Conservation (phyloP, 805 yeast species). For the Ogataea trehaloabstinens region DNA sequence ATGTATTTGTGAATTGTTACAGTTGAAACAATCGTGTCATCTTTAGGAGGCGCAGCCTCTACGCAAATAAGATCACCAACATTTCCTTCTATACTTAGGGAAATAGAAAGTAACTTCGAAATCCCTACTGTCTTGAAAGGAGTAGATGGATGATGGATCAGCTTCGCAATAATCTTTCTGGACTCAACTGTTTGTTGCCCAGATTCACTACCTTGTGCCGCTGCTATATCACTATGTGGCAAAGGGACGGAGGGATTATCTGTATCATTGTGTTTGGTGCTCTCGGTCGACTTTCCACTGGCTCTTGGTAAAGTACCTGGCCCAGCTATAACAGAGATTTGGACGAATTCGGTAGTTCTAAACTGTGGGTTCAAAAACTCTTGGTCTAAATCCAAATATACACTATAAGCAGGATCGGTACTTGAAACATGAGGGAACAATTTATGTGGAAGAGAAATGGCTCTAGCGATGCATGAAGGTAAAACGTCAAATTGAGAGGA, state of each 20-base stretch:
- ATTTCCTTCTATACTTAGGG: constrained; percentile 49
- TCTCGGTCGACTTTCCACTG: constrained; percentile 13
- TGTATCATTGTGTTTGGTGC: constrained; percentile 3
- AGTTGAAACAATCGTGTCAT: constrained; percentile 12
- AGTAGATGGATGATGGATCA: constrained; percentile 38
- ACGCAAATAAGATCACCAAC: constrained; percentile 56
- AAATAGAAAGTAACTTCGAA: constrained; percentile 51
- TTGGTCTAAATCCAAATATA: constrained; percentile 45
- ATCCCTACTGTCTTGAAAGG: constrained; percentile 46
- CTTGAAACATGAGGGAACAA: constrained; percentile 23
- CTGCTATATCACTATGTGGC: constrained; percentile 8
- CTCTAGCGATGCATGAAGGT: constrained; percentile 46
- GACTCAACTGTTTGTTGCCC: constrained; percentile 29
- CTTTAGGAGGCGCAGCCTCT: constrained; percentile 35
- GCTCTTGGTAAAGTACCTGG: constrained; percentile 39
- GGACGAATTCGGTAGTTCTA: constrained; percentile 41
- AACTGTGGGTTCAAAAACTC: constrained; percentile 28
- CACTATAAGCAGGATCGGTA: constrained; percentile 31
- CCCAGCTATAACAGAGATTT: constrained; percentile 51
- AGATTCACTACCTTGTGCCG: constrained; percentile 1
- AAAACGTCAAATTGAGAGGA: constrained; percentile 30
- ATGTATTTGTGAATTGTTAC: constrained; percentile 55
- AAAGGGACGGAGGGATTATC: constrained; percentile 2
- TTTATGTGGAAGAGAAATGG: constrained; percentile 54
- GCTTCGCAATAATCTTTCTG: constrained; percentile 48